Evolutionary conservation across 176 grass and related monocot genomes (phyloP).

Genomic region (Raddia distichophylla): DNA sequence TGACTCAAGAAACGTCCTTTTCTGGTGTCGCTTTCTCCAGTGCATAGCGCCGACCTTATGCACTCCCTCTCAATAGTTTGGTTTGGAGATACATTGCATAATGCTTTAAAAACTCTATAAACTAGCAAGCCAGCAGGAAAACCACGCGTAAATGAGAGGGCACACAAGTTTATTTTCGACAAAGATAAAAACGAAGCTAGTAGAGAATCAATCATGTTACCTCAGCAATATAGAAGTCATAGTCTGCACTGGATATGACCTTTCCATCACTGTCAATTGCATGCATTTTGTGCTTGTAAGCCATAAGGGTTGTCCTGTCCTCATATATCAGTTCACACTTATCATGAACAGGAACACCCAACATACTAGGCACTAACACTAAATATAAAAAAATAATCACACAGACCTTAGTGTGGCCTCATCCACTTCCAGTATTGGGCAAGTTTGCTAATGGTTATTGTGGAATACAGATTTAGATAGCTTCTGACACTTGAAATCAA

Average conservation of each 20-base stretch:
- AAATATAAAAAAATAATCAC: not conserved
- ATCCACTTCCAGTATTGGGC: slow-evolving; percentile 95
- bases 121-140: too few species aligned
- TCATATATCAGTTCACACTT: slow-evolving; percentile 19
- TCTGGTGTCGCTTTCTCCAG: too few species aligned
- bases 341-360: not conserved
- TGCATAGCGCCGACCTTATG: too few species aligned
- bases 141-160: too few species aligned
- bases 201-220: slow-evolving; percentile 32
- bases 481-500: slow-evolving; percentile 77
- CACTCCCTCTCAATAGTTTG: too few species aligned
- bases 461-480: slow-evolving; percentile 87
- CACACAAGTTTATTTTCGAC: too few species aligned
- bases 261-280: slow-evolving; percentile 84
- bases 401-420: slow-evolving; percentile 84
- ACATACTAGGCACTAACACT: not conserved
- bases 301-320: slow-evolving; percentile 86
- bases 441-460: slow-evolving; percentile 85
- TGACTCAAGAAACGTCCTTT: too few species aligned
- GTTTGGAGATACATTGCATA: too few species aligned
- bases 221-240: slow-evolving; percentile 89
- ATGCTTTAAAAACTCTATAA: too few species aligned
- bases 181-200: too few species aligned
- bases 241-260: slow-evolving; percentile 80
- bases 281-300: slow-evolving; percentile 99